These are phyloP conservation scores for sunflower (Helianthus annuus) DNA, from an alignment of 129 eudicot genomes.

Conservation along the genomic window DNA sequence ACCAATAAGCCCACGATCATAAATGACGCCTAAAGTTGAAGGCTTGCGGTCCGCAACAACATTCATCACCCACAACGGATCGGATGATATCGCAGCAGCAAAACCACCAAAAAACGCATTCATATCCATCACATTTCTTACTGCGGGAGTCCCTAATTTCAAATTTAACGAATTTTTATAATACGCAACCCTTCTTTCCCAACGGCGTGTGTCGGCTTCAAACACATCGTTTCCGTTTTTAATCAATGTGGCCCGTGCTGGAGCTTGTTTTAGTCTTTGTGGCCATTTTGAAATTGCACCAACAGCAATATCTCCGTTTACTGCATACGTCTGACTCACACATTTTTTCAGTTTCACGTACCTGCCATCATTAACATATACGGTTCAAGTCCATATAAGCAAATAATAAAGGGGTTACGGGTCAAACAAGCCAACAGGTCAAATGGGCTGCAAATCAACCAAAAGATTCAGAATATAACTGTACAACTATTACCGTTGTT, in stretches of 20 bases:
- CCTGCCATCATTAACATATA: constrained; percentile 48
- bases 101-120: constrained; percentile 97
- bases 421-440: too few species aligned
- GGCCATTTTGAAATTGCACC: constrained; percentile 97
- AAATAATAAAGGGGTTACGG: background rate
- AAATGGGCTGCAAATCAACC: too few species aligned
- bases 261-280: constrained; percentile 68
- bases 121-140: constrained; percentile 92
- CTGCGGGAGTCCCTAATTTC: constrained; percentile 77
- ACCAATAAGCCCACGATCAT: constrained; percentile 92
- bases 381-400: background rate
- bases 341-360: constrained; percentile 82
- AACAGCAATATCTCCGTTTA: constrained; percentile 39
- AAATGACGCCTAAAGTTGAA: constrained; percentile 81
- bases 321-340: constrained; percentile 59
- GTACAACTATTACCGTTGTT: too few species aligned
- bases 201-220: constrained; percentile 86
- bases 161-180: constrained; percentile 75
- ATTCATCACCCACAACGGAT: constrained; percentile 99
- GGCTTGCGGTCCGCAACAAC: constrained; percentile 85
- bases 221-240: constrained; percentile 89
- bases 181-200: constrained; percentile 80
- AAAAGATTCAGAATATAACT: too few species aligned
- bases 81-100: constrained; percentile 85
- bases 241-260: constrained; percentile 61